A percentile compares a stretch with the other conserved stretches of the same genome.
These are phyloP conservation scores for Aspergillus diversus DNA, from an alignment of 495 filamentous ascomycete species.

Conservation along the genomic window DNA sequence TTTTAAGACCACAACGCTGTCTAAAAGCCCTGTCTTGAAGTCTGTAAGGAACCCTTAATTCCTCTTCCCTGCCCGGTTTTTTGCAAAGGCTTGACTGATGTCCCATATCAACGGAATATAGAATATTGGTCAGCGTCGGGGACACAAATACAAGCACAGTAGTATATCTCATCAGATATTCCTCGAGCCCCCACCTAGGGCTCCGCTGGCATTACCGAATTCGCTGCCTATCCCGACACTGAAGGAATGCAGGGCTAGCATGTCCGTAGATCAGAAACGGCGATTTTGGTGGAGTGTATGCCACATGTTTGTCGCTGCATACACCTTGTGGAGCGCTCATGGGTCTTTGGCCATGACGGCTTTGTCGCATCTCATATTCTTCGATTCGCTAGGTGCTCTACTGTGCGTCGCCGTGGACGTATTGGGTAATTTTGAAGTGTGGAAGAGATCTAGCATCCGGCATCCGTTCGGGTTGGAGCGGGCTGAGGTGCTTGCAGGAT, in stretches of 20 bases:
- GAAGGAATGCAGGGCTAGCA: conserved; percentile 79
- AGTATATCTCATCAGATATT: conserved; percentile 97
- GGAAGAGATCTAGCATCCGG: conserved; percentile 88
- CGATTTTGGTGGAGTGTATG: conserved; percentile 88
- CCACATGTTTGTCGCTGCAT: conserved; percentile 78
- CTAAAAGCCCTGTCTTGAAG: conserved; percentile 74
- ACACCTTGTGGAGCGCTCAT: conserved; percentile 80
- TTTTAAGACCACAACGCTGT: conserved; percentile 83
- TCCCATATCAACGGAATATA: conserved; percentile 31
- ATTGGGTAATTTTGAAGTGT: conserved; percentile 93
- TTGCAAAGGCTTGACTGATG: conserved; percentile 12
- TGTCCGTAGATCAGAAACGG: conserved; percentile 82
- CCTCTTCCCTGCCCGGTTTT: neutral
- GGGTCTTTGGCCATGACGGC: conserved; percentile 93
- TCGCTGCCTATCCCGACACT: conserved; percentile 92
- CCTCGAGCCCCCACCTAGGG: conserved; percentile 86
- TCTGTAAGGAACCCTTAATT: conserved; percentile 59
- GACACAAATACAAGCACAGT: conserved; percentile 97
- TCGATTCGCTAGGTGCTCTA: conserved; percentile 88
- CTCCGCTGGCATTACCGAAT: conserved; percentile 87
- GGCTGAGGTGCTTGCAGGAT: conserved; percentile 93
- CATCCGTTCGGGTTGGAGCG: conserved; percentile 94
- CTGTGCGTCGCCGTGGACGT: conserved; percentile 95
- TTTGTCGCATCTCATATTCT: conserved; percentile 88
- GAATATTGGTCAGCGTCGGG: conserved; percentile 87